Evolutionary conservation across 331 rosid species (phyloP).

Genomic region (Quercus phellos): DNA sequence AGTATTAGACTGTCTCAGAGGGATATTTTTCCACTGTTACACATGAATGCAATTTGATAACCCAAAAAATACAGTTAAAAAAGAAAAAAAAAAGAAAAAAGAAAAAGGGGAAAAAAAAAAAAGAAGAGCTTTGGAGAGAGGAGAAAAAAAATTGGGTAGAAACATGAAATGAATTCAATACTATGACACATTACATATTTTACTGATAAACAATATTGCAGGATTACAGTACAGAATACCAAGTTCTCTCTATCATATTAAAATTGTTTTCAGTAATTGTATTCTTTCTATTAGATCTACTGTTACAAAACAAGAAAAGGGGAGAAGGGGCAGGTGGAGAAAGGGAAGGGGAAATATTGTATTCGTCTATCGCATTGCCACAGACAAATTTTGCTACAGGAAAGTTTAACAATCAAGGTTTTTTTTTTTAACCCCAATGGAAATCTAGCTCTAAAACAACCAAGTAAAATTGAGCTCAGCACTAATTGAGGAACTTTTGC

Average conservation of each 20-base stretch:
- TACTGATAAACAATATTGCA: background rate
- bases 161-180: background rate
- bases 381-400: background rate
- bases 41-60: background rate
- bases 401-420: background rate
- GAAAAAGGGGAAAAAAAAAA: background rate
- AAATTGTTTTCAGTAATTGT: background rate
- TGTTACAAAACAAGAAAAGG: background rate
- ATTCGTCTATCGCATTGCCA: background rate
- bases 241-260: background rate
- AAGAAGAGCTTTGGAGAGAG: background rate
- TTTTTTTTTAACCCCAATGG: no score
- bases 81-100: no score
- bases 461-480: background rate
- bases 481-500: constrained; percentile 1
- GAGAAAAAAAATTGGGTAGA: background rate
- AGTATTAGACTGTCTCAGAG: no score
- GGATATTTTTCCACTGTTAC: no score
- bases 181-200: background rate
- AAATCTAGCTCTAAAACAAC: background rate
- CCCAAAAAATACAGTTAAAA: background rate
- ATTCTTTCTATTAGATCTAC: background rate
- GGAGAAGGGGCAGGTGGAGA: background rate
- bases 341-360: background rate
- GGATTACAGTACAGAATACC: background rate